Percentiles rank a stretch among this genome's conserved stretches.
Evolutionary conservation across 441 rosid genomes (phyloP).

Genomic region (Corymbia calophylla): DNA sequence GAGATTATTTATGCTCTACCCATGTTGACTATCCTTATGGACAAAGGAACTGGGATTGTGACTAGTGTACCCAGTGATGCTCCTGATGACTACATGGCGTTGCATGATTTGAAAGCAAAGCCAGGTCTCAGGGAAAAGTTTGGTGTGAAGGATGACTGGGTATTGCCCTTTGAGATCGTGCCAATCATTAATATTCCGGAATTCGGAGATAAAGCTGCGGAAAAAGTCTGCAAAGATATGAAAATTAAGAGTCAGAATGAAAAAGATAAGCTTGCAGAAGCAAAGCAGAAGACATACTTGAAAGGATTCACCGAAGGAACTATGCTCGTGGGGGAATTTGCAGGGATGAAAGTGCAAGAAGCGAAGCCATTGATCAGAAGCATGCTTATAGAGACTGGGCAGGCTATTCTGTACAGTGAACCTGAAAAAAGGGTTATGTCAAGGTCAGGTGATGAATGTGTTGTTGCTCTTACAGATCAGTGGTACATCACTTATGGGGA

Average conservation of each 20-base stretch:
- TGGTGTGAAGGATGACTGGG: conserved; percentile 88
- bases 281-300: conserved; percentile 79
- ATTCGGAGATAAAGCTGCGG: conserved; percentile 84
- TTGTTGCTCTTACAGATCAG: conserved; percentile 95
- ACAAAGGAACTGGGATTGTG: conserved; percentile 92
- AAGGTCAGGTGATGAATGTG: conserved; percentile 97
- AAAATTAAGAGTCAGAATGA: conserved; percentile 91
- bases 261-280: conserved; percentile 83
- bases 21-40: conserved; percentile 80
- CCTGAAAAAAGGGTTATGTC: conserved; percentile 94
- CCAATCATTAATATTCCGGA: conserved; percentile 84
- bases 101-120: conserved; percentile 74
- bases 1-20: conserved; percentile 84
- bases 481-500: conserved; percentile 96
- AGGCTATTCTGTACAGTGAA: conserved; percentile 78
- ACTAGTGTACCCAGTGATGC: conserved; percentile 97
- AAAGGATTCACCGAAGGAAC: conserved; percentile 85
- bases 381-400: conserved; percentile 63
- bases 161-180: conserved; percentile 61
- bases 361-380: conserved; percentile 64
- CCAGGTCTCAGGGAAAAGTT: conserved; percentile 70
- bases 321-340: conserved; percentile 69
- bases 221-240: conserved; percentile 71
- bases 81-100: conserved; percentile 83
- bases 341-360: conserved; percentile 76